These are phyloP conservation scores for Acanthamoeba healyi DNA, from an alignment of 208 protist species.

Conservation along the genomic window DNA sequence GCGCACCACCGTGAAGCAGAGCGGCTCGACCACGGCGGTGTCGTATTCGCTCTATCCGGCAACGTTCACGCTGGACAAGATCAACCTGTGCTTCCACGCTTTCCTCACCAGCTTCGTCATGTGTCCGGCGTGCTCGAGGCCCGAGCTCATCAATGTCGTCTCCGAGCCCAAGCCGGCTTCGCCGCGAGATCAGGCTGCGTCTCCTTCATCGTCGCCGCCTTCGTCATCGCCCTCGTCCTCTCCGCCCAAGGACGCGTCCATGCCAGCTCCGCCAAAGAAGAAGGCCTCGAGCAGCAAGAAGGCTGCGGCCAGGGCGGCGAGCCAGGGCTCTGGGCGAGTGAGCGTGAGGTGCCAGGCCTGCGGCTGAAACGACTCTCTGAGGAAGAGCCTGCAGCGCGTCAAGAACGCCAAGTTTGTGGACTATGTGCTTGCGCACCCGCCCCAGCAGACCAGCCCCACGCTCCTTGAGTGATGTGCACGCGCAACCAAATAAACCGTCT, in stretches of 20 bases:
- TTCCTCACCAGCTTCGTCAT: not conserved
- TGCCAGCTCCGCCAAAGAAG: not conserved
- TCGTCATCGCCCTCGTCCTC: not conserved
- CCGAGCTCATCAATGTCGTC: conserved; percentile 10
- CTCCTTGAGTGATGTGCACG: too few relatives aligned
- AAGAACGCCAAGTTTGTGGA: conserved; percentile 27
- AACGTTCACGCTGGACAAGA: conserved; percentile 26
- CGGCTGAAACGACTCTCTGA: not conserved
- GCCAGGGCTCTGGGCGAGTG: not conserved
- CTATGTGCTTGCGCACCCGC: conserved; percentile 24
- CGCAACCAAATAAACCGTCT: too few relatives aligned
- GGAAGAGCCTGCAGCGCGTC: not conserved
- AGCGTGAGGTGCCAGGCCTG: not conserved
- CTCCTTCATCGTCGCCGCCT: not conserved
- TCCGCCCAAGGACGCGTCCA: too few relatives aligned
- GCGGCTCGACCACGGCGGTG: not conserved
- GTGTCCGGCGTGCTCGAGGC: not conserved
- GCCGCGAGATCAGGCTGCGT: not conserved
- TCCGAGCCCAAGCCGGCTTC: not conserved
- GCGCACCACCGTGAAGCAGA: not conserved
- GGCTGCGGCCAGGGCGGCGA: not conserved
- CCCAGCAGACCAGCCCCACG: not conserved
- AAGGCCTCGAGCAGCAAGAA: not conserved
- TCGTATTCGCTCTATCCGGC: conserved; percentile 14
- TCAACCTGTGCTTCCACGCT: not conserved